These are phyloP conservation scores for Aspergillus sp. DNA, from an alignment of 2,329 filamentous ascomycete genomes.

Conservation along the genomic window DNA sequence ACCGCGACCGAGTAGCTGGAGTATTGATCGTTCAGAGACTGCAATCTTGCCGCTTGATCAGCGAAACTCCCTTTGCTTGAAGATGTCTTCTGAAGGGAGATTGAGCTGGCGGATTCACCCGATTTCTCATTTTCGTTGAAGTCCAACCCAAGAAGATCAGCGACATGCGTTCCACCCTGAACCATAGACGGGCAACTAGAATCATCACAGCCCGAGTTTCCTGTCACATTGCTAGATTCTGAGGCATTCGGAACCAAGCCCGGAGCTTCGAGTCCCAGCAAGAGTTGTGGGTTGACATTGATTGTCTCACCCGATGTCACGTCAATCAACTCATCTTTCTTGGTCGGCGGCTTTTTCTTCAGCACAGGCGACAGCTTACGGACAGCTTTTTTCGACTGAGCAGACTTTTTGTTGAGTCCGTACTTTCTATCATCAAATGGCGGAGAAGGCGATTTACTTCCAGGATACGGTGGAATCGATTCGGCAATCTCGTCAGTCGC, in stretches of 20 bases:
- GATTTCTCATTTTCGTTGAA: neutral
- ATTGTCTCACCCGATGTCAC: constrained; percentile 9
- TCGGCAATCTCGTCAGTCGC: neutral
- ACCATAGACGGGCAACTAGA: neutral
- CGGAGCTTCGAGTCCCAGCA: constrained; percentile 25
- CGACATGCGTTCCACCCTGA: neutral
- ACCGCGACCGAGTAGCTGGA: neutral
- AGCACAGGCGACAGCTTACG: neutral
- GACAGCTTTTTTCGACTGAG: neutral
- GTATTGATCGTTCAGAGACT: constrained; percentile 8
- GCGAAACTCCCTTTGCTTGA: neutral
- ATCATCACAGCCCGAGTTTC: neutral
- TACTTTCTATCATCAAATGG: constrained; percentile 26
- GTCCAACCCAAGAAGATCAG: constrained; percentile 17
- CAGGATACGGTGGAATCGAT: neutral
- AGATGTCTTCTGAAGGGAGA: neutral
- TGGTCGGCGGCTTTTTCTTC: neutral
- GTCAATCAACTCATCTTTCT: constrained; percentile 21
- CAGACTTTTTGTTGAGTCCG: constrained; percentile 12
- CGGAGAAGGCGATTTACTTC: constrained; percentile 9
- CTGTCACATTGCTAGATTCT: neutral
- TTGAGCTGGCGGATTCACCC: neutral
- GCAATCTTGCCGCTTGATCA: constrained; percentile 10
- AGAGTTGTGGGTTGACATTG: neutral
- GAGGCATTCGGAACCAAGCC: constrained; percentile 23